A percentile compares a stretch with the other conserved stretches of the same genome.
phyloP scores from a whole-genome alignment of 768 basidiomycete species.

The Baorangia bicolor region DNA sequence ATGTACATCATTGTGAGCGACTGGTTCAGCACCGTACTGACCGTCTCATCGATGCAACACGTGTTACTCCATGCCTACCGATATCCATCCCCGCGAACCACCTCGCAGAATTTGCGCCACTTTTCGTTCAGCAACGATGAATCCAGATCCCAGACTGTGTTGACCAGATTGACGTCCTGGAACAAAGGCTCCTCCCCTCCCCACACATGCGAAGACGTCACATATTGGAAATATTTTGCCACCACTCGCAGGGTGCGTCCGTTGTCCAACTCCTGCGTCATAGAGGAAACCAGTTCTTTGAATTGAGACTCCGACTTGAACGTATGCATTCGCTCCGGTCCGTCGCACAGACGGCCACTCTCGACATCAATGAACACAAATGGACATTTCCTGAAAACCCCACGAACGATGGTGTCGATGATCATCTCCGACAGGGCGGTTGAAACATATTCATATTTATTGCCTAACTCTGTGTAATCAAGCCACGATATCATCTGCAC shows the following conservation, averaged over 20 bases:
- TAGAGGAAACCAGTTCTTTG: slow-evolving; percentile 6
- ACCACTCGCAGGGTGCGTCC: background rate
- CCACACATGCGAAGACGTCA: slow-evolving; percentile 16
- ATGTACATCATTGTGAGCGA: slow-evolving; percentile 10
- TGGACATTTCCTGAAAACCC: too few species aligned
- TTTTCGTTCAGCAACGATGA: slow-evolving; percentile 1
- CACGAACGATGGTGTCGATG: background rate
- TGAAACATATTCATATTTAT: too few species aligned
- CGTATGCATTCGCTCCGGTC: background rate
- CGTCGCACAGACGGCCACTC: too few species aligned
- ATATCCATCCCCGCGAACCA: slow-evolving; percentile 1
- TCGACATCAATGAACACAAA: too few species aligned
- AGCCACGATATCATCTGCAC: rapidly evolving
- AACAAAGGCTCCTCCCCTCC: slow-evolving; percentile 5
- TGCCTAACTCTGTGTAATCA: background rate
- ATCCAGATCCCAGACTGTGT: slow-evolving; percentile 3
- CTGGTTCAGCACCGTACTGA: slow-evolving; percentile 1
- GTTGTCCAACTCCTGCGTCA: slow-evolving; percentile 1
- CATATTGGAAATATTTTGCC: slow-evolving; percentile 8
- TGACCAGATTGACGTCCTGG: background rate
- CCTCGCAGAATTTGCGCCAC: slow-evolving; percentile 6
- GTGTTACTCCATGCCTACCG: slow-evolving; percentile 16
- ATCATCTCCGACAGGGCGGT: background rate
- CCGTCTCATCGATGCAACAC: slow-evolving; percentile 11
- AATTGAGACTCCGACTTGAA: slow-evolving; percentile 1